These are phyloP conservation scores for Fomitiporia mediterranea DNA, from an alignment of 1,284 basidiomycete genomes.

Conservation along the genomic window DNA sequence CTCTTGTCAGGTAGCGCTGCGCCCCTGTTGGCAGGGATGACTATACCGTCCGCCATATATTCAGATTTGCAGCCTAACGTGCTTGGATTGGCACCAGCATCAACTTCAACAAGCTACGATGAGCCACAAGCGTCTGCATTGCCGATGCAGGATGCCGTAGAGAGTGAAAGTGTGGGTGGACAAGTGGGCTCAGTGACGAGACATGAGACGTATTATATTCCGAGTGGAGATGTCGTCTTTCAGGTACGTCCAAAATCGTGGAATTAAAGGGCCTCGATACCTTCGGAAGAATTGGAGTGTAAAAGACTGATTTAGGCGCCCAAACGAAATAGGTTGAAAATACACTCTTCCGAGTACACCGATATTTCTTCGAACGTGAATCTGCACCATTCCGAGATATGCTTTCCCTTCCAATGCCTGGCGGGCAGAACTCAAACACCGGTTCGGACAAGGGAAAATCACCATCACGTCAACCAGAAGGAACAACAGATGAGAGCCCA, in stretches of 20 bases:
- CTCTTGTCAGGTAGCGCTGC: too few relatives aligned
- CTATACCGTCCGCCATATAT: too few relatives aligned
- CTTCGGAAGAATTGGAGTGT: background rate
- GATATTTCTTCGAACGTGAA: constrained; percentile 62
- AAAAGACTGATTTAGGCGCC: constrained; percentile 13
- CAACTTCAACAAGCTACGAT: too few relatives aligned
- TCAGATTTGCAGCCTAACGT: too few relatives aligned
- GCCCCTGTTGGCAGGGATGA: too few relatives aligned
- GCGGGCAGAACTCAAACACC: constrained; percentile 19
- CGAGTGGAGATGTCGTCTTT: constrained; percentile 17
- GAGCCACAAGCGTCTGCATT: too few relatives aligned
- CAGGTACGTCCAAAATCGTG: constrained; percentile 1
- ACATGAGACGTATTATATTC: constrained; percentile 12
- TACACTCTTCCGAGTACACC: constrained; percentile 51
- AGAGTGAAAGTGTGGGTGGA: too few relatives aligned
- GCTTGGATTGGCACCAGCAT: too few relatives aligned
- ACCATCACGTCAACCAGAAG: constrained; percentile 30
- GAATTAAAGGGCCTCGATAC: too few relatives aligned
- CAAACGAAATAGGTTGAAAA: constrained; percentile 40
- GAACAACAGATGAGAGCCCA: constrained; percentile 43
- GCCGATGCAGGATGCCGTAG: too few relatives aligned
- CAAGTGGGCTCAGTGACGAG: background rate
- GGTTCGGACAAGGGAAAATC: constrained; percentile 26
- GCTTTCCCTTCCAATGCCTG: constrained; percentile 26
- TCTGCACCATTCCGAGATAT: constrained; percentile 31